Evolutionary conservation across 2,329 filamentous ascomycete genomes (phyloP), one percentile per base, ranked within the genome.

Genomic region (Acrocalymma vagum): DNA sequence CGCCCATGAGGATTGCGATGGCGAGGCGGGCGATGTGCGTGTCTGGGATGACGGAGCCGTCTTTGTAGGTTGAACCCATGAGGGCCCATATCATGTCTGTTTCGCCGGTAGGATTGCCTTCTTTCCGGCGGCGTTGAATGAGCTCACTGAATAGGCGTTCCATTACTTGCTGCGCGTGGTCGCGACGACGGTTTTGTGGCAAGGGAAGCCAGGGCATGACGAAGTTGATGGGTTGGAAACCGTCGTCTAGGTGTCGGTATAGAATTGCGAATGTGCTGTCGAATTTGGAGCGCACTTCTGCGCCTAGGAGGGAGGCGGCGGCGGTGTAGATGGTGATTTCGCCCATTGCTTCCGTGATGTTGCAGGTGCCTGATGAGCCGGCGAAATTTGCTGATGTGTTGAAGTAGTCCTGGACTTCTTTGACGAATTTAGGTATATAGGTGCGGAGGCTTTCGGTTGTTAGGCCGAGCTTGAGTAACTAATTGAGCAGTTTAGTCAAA

Each of bases 301-400:
- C 84, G 48, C 88, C 88, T 72, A 93, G 88, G 1, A 93, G 81
- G 9, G 86, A 83, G 60, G 89, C 85, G n/a, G 87, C 89, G 26
- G 88, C 88, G 31, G 88, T 92, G 69, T 90, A 93, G 58, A 92
- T 89, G 29, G 88, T 92, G 52, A 93, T 84, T 63, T 93, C 86
- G 26, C 87, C 85, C 78, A 93, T 86, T 45, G 79, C 82, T 54
- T 83, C 80, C 32, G 84, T 78, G 18, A 93, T 82, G 56, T 91
- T 80, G 62, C 84, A 76, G 13, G 80, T 74, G 28, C 88, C 88
- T 9, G 77, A 80, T 42, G 78, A 63, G 39, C 78, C 80, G 70
- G 86, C 81, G 73, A 89, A 87, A 26, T 74, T 73, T 14, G 83
- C 63, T 43, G 77, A 81, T 44, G 73, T 78, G 68, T 86, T 82